A percentile compares a stretch with the other conserved stretches of the same genome.
Evolutionary conservation across 2,329 filamentous ascomycete species (phyloP).

Genomic region (Aspergillus fumigatiaffinis): DNA sequence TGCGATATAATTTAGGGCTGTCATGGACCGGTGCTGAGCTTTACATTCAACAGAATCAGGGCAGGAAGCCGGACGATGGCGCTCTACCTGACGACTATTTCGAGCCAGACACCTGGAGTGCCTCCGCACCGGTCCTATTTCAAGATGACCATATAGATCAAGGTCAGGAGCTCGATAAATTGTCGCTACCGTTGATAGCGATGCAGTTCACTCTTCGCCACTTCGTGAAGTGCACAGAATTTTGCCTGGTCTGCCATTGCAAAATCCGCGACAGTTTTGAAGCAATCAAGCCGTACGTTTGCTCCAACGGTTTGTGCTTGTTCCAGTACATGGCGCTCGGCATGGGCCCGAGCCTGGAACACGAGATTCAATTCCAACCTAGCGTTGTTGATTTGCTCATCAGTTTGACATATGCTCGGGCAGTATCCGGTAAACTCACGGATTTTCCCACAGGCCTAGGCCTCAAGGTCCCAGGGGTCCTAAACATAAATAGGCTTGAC

Average conservation of each 20-base stretch:
- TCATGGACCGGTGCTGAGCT: constrained; percentile 67
- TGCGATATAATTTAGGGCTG: constrained; percentile 51
- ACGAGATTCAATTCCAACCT: constrained; percentile 75
- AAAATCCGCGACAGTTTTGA: constrained; percentile 60
- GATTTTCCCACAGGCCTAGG: constrained; percentile 57
- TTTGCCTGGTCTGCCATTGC: constrained; percentile 80
- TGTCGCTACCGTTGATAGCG: constrained; percentile 54
- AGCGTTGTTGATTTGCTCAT: constrained; percentile 80
- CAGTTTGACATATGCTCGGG: constrained; percentile 70
- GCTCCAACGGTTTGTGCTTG: constrained; percentile 68
- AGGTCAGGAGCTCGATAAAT: constrained; percentile 17
- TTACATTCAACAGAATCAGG: constrained; percentile 50
- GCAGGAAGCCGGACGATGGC: constrained; percentile 17
- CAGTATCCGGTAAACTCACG: constrained; percentile 39
- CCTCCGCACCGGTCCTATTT: constrained; percentile 40
- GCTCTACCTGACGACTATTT: constrained; percentile 13
- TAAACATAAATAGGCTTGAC: neutral
- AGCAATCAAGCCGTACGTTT: constrained; percentile 62
- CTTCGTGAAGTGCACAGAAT: constrained; percentile 76
- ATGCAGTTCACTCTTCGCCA: constrained; percentile 77
- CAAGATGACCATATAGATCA: constrained; percentile 49
- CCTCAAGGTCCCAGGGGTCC: constrained; percentile 46
- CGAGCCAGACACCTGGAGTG: constrained; percentile 20
- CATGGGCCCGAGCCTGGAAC: constrained; percentile 78
- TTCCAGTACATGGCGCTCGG: constrained; percentile 87